Evolutionary conservation across 257 asterid species (phyloP).

Genomic region (Plantago ovata): DNA sequence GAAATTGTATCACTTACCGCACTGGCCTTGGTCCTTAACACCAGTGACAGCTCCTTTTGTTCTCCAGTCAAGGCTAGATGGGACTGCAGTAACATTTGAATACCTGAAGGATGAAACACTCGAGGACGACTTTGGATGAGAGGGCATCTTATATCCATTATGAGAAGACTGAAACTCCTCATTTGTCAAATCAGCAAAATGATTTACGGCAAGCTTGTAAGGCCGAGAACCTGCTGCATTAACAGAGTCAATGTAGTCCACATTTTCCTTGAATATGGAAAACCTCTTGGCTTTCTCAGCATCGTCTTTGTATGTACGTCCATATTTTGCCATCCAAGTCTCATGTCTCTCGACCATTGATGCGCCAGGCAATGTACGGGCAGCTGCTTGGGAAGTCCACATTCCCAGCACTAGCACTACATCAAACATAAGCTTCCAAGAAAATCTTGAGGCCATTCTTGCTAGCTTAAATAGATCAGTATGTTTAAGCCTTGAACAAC

Average conservation of each 20-base stretch:
- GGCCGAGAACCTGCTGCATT: background rate
- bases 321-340: background rate
- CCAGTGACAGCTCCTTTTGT: slow-evolving; percentile 18
- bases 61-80: slow-evolving; percentile 19
- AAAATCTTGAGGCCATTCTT: background rate
- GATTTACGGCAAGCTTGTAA: background rate
- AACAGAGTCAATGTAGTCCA: background rate
- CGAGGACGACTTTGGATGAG: background rate
- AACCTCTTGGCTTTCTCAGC: background rate
- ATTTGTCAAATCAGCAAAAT: background rate
- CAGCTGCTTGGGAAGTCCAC: background rate
- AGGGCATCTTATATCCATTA: background rate
- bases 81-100: slow-evolving; percentile 17
- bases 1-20: too few species aligned
- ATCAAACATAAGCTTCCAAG: background rate
- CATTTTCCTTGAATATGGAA: background rate
- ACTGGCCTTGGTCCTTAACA: slow-evolving; percentile 16
- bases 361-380: background rate
- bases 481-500: too few species aligned
- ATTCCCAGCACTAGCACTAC: background rate
- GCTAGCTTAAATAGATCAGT: too few species aligned
- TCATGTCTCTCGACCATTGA: slow-evolving; percentile 2
- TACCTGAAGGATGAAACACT: background rate
- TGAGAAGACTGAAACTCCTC: background rate
- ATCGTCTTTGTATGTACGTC: background rate